Evolutionary conservation across 139 green algal species (phyloP), one percentile per base, ranked within the genome.

Genomic region (Tetradesmus obliquus): DNA sequence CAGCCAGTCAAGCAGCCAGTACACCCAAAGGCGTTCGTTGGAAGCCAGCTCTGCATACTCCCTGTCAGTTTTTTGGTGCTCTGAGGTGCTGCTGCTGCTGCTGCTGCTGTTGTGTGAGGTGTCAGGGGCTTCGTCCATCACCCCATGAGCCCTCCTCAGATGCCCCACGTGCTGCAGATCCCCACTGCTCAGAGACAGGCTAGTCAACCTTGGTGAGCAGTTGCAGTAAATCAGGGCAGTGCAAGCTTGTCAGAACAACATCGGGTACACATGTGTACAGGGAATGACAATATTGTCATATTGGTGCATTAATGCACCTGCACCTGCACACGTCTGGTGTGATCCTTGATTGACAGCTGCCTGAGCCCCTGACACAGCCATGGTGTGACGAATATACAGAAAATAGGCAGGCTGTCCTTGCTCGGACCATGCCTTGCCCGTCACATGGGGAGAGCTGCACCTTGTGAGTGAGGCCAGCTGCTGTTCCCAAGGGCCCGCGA

Each of bases 1-100:
- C 86, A 90, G 71, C 86, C 86, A 90, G 51, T 90, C 71, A 24
- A 71, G 86, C n/a, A 90, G 22, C 86, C 86, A 90, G 71, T 83
- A 83, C 10, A 90, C 86, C 2, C 55, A 53, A n/a, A 55, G 69
- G 53, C 32, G 86, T 8, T 53, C 55, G 22, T 83, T 60, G 45
- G 9, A 8, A 22, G 82, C 84, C 79, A 81, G 10, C 1, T 57
- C 15, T 12, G 24, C 84, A 60, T 60, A 66, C 17, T 60, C 62
- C 32, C 32, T 45, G 32, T 45, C 32, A 45, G 45, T 81, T 20
- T 17, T 81, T 13, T 60, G 62, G 32, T 69, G 62, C 62, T 81
- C 62, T 82, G 74, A 82, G 5, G n/a, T 22, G 3, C n/a, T 20
- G n/a, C 74, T 82, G 74, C 5, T 76, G 66, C 66, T 72, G 10